Evolutionary conservation across 2,329 filamentous ascomycete genomes (phyloP).

Genomic region (Xylariaceae sp.): DNA sequence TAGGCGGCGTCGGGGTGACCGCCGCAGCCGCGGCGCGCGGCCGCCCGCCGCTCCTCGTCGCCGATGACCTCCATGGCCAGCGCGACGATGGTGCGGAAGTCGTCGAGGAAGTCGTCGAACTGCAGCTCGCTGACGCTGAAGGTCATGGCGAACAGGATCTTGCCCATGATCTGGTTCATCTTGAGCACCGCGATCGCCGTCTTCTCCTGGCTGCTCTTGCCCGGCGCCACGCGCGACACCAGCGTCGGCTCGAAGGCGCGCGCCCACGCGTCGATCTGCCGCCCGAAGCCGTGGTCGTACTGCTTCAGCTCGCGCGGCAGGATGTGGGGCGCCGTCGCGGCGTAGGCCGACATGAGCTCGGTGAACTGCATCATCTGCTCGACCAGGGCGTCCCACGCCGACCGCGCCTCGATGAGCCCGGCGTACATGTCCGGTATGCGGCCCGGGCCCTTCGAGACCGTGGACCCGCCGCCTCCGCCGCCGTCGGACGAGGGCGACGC

Average conservation of each 20-base stretch:
- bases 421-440: slow-evolving; percentile 39
- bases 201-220: slow-evolving; percentile 47
- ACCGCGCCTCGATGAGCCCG: slow-evolving; percentile 45
- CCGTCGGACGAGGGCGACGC: slow-evolving; percentile 36
- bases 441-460: slow-evolving; percentile 29
- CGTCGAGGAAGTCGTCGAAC: slow-evolving; percentile 46
- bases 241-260: slow-evolving; percentile 50
- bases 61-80: slow-evolving; percentile 52
- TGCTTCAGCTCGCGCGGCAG: slow-evolving; percentile 41
- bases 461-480: no score
- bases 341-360: slow-evolving; percentile 43
- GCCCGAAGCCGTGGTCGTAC: slow-evolving; percentile 39
- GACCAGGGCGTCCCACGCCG: slow-evolving; percentile 48
- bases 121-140: slow-evolving; percentile 51
- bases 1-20: no score
- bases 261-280: slow-evolving; percentile 47
- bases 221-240: slow-evolving; percentile 37
- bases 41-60: slow-evolving; percentile 47
- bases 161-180: slow-evolving; percentile 53
- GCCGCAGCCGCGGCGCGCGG: slow-evolving; percentile 36
- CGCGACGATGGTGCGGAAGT: slow-evolving; percentile 49
- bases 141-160: slow-evolving; percentile 51
- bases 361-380: slow-evolving; percentile 52
- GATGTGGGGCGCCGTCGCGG: slow-evolving; percentile 44
- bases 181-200: slow-evolving; percentile 54